Evolutionary conservation across 1,284 basidiomycete species (phyloP).

Genomic region (Hemileia vastatrix): DNA sequence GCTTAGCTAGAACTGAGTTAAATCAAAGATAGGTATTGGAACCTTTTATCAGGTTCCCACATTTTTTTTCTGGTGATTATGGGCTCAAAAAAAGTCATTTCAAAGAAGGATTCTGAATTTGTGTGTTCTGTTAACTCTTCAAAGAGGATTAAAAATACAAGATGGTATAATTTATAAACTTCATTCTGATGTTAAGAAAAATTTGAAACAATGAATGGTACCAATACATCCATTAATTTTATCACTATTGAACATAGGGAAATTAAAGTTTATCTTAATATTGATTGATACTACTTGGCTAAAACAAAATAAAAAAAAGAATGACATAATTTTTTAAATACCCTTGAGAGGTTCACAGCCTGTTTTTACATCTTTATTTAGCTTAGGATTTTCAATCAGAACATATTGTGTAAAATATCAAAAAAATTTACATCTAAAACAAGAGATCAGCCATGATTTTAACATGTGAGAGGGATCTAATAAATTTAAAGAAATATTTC

Average conservation of each 20-base stretch:
- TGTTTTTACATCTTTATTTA: slow-evolving; percentile 9
- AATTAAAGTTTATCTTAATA: slow-evolving; percentile 1
- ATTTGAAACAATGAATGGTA: not conserved
- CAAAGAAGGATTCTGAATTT: not conserved
- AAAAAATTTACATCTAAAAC: not conserved
- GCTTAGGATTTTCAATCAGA: not conserved
- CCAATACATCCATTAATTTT: slow-evolving; percentile 10
- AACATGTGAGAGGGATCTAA: not conserved
- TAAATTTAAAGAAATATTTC: not conserved
- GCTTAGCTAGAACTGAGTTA: too few species aligned
- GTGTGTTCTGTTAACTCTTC: slow-evolving; percentile 2
- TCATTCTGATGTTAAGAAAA: not conserved
- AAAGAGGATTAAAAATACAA: too few species aligned
- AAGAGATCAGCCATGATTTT: not conserved
- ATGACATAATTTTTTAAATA: not conserved
- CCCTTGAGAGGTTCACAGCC: slow-evolving; percentile 13
- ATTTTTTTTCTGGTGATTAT: too few species aligned
- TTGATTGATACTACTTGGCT: slow-evolving; percentile 4
- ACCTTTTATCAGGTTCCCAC: too few species aligned
- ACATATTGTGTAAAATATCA: slow-evolving; percentile 15
- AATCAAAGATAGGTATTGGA: too few species aligned
- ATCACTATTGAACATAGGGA: slow-evolving; percentile 12
- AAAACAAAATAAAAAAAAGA: not conserved
- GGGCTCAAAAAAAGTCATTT: not conserved
- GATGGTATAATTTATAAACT: not conserved